Evolutionary conservation across 441 rosid genomes (phyloP).

Genomic region (Populus tomentosa): DNA sequence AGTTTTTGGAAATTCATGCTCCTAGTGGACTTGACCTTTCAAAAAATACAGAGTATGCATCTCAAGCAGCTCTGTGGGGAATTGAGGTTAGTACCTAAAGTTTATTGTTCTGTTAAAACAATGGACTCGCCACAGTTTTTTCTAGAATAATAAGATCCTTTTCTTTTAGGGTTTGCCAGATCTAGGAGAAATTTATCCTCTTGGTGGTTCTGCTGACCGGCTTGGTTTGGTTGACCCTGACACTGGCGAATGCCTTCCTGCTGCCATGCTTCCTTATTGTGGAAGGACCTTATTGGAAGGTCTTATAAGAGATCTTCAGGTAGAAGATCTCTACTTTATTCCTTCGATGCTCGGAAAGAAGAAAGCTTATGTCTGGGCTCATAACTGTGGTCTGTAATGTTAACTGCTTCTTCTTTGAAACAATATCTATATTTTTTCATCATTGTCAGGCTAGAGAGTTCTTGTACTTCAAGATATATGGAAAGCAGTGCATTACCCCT

Average conservation of each 20-base stretch:
- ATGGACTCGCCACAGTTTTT: constrained; percentile 5
- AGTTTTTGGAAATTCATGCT: constrained; percentile 65
- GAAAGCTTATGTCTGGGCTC: not conserved
- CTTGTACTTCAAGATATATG: constrained; percentile 79
- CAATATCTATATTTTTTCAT: constrained; percentile 4
- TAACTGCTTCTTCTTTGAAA: constrained; percentile 10
- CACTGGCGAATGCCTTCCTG: constrained; percentile 90
- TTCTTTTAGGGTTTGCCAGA: constrained; percentile 85
- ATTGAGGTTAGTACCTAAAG: constrained; percentile 56
- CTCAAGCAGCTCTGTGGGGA: constrained; percentile 95
- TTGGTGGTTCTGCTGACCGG: constrained; percentile 95
- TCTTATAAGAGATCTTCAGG: constrained; percentile 95
- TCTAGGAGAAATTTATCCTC: constrained; percentile 87
- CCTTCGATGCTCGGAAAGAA: constrained; percentile 9
- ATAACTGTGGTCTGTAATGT: not conserved
- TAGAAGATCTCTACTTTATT: constrained; percentile 25
- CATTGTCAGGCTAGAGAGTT: constrained; percentile 77
- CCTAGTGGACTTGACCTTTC: constrained; percentile 79
- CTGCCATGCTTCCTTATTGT: constrained; percentile 95
- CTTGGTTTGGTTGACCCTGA: constrained; percentile 82
- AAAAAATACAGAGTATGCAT: constrained; percentile 57
- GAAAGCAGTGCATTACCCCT: constrained; percentile 83
- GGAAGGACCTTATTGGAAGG: constrained; percentile 92
- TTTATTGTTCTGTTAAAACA: constrained; percentile 7
- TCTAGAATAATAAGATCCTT: constrained; percentile 47